Evolutionary conservation across 2,329 filamentous ascomycete genomes (phyloP).

Genomic region (Fusarium luffae): DNA sequence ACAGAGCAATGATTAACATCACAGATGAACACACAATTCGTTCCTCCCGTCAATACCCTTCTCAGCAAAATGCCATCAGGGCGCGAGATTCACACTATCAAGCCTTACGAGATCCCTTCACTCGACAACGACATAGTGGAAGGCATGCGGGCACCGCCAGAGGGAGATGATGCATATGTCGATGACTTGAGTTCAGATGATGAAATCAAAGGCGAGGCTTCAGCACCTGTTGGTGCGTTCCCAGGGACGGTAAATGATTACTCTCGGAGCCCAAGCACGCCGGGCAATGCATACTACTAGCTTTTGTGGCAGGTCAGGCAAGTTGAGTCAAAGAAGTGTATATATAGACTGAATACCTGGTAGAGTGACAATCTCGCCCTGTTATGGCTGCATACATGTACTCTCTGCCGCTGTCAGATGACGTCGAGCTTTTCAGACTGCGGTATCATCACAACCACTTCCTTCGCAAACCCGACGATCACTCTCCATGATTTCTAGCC

Average conservation of each 20-base stretch:
- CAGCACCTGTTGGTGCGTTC: slow-evolving; percentile 60
- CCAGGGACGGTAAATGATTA: slow-evolving; percentile 60
- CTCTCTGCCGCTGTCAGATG: neutral
- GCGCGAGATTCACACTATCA: slow-evolving; percentile 82
- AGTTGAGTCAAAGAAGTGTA: neutral
- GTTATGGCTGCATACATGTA: neutral
- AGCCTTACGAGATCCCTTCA: slow-evolving; percentile 72
- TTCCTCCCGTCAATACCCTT: slow-evolving; percentile 78
- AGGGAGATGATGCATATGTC: slow-evolving; percentile 49
- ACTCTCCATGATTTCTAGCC: neutral
- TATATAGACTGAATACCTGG: neutral
- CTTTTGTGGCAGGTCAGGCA: neutral
- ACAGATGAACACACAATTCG: slow-evolving; percentile 81
- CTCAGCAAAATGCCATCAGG: slow-evolving; percentile 86
- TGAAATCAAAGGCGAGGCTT: slow-evolving; percentile 47
- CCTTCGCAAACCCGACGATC: no score
- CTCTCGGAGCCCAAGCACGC: slow-evolving; percentile 43
- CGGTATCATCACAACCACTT: neutral
- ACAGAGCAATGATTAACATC: slow-evolving; percentile 6
- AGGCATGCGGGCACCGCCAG: slow-evolving; percentile 61
- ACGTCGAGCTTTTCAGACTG: neutral
- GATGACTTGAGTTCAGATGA: slow-evolving; percentile 55
- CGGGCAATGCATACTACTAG: slow-evolving; percentile 55
- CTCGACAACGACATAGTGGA: slow-evolving; percentile 75
- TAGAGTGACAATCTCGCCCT: neutral